phyloP scores from a whole-genome alignment of 305 asterid species.

The Solanum hybrid region DNA sequence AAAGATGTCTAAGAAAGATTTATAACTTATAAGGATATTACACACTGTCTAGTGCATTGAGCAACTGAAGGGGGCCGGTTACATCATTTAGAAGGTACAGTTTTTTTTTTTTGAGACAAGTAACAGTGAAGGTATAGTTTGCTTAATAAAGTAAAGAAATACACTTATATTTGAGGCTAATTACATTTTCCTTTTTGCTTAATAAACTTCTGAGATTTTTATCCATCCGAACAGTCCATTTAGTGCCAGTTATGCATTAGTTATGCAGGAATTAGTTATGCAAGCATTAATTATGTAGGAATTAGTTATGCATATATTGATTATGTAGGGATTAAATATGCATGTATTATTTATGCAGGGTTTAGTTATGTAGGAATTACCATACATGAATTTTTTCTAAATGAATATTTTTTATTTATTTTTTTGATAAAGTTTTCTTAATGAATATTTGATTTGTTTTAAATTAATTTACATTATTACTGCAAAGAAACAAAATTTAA shows the following conservation, averaged over 20 bases:
- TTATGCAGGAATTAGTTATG: neutral
- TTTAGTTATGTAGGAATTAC: neutral
- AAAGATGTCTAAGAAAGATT: neutral
- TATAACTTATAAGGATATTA: neutral
- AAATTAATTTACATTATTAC: neutral
- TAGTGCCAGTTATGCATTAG: neutral
- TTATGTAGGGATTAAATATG: neutral
- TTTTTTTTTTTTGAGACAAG: neutral
- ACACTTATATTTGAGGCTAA: neutral
- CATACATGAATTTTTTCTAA: neutral
- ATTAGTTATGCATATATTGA: neutral
- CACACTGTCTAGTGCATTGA: neutral
- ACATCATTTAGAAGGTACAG: neutral
- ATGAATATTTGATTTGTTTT: neutral
- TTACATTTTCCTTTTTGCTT: neutral
- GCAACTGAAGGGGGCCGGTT: neutral
- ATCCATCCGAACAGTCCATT: neutral
- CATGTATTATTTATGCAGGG: neutral
- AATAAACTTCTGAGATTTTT: neutral
- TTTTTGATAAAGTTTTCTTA: too few relatives aligned
- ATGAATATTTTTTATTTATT: too few relatives aligned
- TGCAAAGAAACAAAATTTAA: too few relatives aligned
- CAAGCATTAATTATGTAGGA: neutral
- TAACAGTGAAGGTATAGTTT: neutral
- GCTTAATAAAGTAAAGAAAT: neutral